These are phyloP conservation scores for Colletotrichum orchidophilum DNA, from an alignment of 2,329 filamentous ascomycete genomes.

Conservation along the genomic window DNA sequence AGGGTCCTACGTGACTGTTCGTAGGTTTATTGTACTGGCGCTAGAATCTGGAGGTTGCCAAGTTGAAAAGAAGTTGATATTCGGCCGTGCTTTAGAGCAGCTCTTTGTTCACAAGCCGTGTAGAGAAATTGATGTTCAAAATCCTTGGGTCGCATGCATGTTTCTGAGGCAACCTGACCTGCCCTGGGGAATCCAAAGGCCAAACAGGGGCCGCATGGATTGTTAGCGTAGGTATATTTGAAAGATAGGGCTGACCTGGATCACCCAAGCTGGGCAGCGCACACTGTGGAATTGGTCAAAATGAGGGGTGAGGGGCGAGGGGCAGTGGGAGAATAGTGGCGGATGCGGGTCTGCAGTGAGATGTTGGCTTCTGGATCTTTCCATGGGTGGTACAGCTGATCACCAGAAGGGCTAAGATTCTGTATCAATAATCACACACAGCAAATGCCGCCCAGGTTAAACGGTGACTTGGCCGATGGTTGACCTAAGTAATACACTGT, in stretches of 20 bases:
- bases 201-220: neutral
- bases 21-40: too few relatives aligned
- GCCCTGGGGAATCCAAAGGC: neutral
- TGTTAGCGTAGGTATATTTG: neutral
- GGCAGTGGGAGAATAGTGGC: neutral
- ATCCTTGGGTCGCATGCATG: neutral
- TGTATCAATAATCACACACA: too few relatives aligned
- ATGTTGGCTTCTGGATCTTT: neutral
- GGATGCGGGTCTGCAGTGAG: neutral
- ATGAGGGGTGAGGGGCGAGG: slow-evolving; percentile 3
- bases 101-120: too few relatives aligned
- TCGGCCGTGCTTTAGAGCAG: too few relatives aligned
- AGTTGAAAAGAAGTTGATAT: too few relatives aligned
- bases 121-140: too few relatives aligned
- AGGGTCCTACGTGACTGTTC: neutral
- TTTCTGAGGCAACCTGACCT: neutral
- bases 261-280: slow-evolving; percentile 16
- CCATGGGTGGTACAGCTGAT: neutral
- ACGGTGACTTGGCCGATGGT: slow-evolving; percentile 23
- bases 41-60: too few relatives aligned
- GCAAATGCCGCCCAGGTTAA: neutral
- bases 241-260: slow-evolving; percentile 29
- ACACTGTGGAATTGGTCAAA: slow-evolving; percentile 19
- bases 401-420: neutral
- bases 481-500: slow-evolving; percentile 1